Conservation (phyloP, 1,139 yeast genomes). For the Kodamaea suecica region DNA sequence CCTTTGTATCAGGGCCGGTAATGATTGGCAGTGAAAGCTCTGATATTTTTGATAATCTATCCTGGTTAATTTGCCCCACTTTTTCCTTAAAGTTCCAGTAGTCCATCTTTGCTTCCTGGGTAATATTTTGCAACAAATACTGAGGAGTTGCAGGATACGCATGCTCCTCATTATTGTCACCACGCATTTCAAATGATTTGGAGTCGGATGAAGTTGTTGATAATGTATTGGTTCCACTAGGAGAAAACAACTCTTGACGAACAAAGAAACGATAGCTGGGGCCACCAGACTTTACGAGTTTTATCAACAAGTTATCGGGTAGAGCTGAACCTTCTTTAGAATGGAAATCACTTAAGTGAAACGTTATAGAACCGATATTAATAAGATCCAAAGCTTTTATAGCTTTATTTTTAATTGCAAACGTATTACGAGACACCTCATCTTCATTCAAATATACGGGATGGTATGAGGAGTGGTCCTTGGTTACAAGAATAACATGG, state of each 20-base stretch:
- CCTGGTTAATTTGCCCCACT: conserved; percentile 12
- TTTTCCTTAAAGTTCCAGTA: conserved; percentile 63
- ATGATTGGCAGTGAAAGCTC: conserved; percentile 5
- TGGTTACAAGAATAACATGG: conserved; percentile 48
- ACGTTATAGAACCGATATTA: conserved; percentile 39
- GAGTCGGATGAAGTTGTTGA: conserved; percentile 49
- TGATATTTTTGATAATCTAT: conserved; percentile 18
- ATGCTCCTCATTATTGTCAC: conserved; percentile 38
- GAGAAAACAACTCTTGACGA: conserved; percentile 38
- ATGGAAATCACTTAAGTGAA: conserved; percentile 72
- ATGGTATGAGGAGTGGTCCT: conserved; percentile 53
- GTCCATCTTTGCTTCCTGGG: conserved; percentile 42
- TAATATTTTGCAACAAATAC: conserved; percentile 42
- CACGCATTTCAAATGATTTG: conserved; percentile 45
- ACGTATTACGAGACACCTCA: conserved; percentile 11
- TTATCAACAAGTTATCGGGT: conserved; percentile 43
- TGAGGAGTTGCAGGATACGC: conserved; percentile 61
- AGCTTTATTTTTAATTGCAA: conserved; percentile 32
- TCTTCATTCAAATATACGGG: conserved; percentile 36
- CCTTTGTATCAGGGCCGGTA: neutral
- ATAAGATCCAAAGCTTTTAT: conserved; percentile 40
- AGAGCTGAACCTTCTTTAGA: conserved; percentile 62
- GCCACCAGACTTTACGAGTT: conserved; percentile 23
- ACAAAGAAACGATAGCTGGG: conserved; percentile 43
- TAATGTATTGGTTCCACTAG: conserved; percentile 31